Percentiles rank a stretch among this genome's conserved stretches.
These are phyloP conservation scores for Ustilago cynodontis DNA, from an alignment of 1,284 basidiomycete genomes.

Conservation along the genomic window DNA sequence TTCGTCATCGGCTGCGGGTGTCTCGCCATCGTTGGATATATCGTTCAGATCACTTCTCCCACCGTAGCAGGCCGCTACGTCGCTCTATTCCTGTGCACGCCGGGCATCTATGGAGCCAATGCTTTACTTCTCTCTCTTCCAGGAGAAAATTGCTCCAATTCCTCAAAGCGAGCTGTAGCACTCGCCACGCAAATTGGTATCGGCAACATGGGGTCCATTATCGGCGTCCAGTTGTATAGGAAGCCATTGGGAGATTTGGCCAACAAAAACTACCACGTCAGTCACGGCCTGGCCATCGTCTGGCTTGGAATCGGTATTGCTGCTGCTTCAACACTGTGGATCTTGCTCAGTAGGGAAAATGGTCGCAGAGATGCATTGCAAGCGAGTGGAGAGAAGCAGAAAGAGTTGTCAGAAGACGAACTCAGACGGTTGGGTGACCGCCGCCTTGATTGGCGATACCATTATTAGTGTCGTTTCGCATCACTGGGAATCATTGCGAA, in stretches of 20 bases:
- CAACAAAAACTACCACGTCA: slow-evolving; percentile 76
- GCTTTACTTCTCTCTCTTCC: slow-evolving; percentile 74
- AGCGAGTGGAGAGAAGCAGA: slow-evolving; percentile 7
- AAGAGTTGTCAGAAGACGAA: slow-evolving; percentile 17
- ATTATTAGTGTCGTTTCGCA: background rate
- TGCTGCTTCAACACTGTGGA: slow-evolving; percentile 74
- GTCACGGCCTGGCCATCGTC: slow-evolving; percentile 71
- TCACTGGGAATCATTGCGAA: background rate
- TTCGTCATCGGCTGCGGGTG: slow-evolving; percentile 76
- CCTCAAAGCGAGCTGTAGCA: slow-evolving; percentile 78
- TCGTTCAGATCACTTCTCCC: slow-evolving; percentile 75
- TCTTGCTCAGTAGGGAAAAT: slow-evolving; percentile 75
- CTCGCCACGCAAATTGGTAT: slow-evolving; percentile 79
- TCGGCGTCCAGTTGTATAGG: slow-evolving; percentile 74
- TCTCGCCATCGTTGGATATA: slow-evolving; percentile 77
- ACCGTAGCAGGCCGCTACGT: slow-evolving; percentile 76
- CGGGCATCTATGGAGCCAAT: slow-evolving; percentile 77
- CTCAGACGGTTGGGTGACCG: slow-evolving; percentile 29
- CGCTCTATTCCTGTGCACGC: slow-evolving; percentile 76
- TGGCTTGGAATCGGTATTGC: slow-evolving; percentile 72
- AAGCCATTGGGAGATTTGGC: slow-evolving; percentile 71
- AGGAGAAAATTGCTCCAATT: slow-evolving; percentile 79
- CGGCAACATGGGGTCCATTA: slow-evolving; percentile 77
- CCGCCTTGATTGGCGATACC: slow-evolving; percentile 44
- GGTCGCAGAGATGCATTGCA: slow-evolving; percentile 54